Conservation (phyloP, 164 flowering plant genomes). For the Sedum album region DNA sequence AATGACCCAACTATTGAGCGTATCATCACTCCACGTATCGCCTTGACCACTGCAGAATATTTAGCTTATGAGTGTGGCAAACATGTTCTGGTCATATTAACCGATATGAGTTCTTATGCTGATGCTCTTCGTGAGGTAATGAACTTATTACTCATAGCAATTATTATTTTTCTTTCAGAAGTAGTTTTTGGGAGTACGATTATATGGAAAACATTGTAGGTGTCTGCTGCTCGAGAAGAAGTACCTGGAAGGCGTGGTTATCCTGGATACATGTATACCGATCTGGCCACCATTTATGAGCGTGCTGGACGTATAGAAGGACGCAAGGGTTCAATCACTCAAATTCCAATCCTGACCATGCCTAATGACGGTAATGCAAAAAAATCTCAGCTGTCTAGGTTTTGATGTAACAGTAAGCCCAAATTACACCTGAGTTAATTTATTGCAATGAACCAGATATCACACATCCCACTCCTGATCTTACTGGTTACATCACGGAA, state of each 20-base stretch:
- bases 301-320: constrained; percentile 99
- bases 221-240: constrained; percentile 98
- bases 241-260: no score
- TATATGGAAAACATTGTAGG: constrained; percentile 42
- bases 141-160: constrained; percentile 93
- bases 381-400: neutral
- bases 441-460: constrained; percentile 4
- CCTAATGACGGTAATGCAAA: constrained; percentile 57
- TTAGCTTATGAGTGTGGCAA: no score
- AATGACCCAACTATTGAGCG: constrained; percentile 99
- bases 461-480: constrained; percentile 11
- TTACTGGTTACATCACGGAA: constrained; percentile 9
- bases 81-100: no score
- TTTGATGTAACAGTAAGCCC: neutral
- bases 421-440: neutral
- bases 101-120: no score
- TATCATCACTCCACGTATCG: no score
- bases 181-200: no score
- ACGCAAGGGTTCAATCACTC: constrained; percentile 93
- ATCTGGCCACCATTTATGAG: constrained; percentile 93
- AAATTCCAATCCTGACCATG: constrained; percentile 56
- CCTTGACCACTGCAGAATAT: no score
- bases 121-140: no score
- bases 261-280: constrained; percentile 98
- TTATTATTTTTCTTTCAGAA: constrained; percentile 92